Evolutionary conservation across 768 basidiomycete genomes (phyloP).

Genomic region (Suillus placidus): DNA sequence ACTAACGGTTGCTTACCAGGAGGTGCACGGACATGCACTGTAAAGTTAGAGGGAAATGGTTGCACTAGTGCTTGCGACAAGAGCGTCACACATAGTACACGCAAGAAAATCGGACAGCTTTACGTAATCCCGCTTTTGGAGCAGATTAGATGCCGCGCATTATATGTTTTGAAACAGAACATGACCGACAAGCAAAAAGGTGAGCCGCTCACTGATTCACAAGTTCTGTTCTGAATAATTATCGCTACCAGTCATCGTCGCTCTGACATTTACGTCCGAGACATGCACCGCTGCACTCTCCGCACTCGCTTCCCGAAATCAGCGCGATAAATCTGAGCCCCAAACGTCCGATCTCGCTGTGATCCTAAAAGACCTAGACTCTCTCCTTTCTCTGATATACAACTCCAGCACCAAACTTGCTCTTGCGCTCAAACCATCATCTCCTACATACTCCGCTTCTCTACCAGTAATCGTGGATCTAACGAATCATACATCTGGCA

Average conservation of each 20-base stretch:
- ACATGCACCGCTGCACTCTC: constrained; percentile 26
- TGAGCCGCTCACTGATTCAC: constrained; percentile 14
- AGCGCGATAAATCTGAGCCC: background rate
- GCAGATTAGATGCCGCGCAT: background rate
- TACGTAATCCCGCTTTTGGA: constrained; percentile 19
- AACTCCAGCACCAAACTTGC: constrained; percentile 60
- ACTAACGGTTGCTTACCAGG: constrained; percentile 15
- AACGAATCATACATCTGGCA: constrained; percentile 47
- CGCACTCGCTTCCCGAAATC: background rate
- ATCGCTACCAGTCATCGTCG: constrained; percentile 13
- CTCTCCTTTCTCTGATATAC: constrained; percentile 61
- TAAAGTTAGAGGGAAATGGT: background rate
- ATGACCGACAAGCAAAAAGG: constrained; percentile 48
- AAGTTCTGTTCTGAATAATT: constrained; percentile 5
- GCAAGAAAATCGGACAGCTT: constrained; percentile 13
- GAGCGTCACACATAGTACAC: background rate
- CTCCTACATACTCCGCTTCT: constrained; percentile 54
- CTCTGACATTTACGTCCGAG: constrained; percentile 19
- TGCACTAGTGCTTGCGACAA: background rate
- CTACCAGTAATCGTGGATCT: constrained; percentile 56
- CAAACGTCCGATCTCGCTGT: constrained; percentile 35
- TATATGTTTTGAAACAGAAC: background rate
- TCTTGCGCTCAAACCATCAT: constrained; percentile 60
- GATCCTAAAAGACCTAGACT: constrained; percentile 57
- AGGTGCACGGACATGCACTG: constrained; percentile 17